These are phyloP conservation scores for Maudiozyma humilis DNA, from an alignment of 1,139 yeast genomes.

Conservation along the genomic window DNA sequence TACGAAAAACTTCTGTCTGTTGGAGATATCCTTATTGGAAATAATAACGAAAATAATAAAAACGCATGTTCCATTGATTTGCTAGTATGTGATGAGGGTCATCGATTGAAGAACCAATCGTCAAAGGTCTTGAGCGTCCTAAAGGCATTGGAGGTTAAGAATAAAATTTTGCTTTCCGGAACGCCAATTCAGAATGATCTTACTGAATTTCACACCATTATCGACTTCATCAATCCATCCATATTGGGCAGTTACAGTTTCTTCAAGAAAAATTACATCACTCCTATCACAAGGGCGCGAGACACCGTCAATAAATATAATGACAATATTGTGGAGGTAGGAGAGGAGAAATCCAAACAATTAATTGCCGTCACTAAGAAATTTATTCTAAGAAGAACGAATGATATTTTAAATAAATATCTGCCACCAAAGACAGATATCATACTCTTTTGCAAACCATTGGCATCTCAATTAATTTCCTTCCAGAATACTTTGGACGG, in stretches of 20 bases:
- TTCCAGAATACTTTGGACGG: conserved; percentile 42
- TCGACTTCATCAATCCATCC: conserved; percentile 80
- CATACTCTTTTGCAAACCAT: conserved; percentile 74
- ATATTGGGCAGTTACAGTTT: conserved; percentile 54
- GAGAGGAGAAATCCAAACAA: conserved; percentile 54
- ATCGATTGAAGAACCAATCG: conserved; percentile 61
- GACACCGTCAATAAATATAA: conserved; percentile 57
- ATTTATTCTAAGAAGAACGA: conserved; percentile 72
- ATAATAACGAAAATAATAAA: conserved; percentile 12
- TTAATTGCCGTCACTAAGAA: conserved; percentile 54
- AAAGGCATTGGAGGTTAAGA: conserved; percentile 46
- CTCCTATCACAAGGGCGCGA: conserved; percentile 67
- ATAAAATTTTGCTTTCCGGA: conserved; percentile 67
- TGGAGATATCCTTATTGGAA: conserved; percentile 38
- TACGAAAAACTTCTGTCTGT: conserved; percentile 54
- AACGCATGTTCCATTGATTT: conserved; percentile 43
- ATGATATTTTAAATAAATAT: conserved; percentile 52
- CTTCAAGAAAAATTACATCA: conserved; percentile 60
- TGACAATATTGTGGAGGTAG: conserved; percentile 42
- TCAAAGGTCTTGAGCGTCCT: conserved; percentile 66
- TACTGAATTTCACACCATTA: conserved; percentile 69
- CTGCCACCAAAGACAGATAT: conserved; percentile 73
- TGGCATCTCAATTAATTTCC: conserved; percentile 47
- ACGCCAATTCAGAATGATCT: conserved; percentile 95
- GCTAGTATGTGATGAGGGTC: conserved; percentile 92